A percentile compares a stretch with the other conserved stretches of the same genome.
phyloP scores from a whole-genome alignment of 176 grass and related monocot genomes.

The Oropetium thomaeum region DNA sequence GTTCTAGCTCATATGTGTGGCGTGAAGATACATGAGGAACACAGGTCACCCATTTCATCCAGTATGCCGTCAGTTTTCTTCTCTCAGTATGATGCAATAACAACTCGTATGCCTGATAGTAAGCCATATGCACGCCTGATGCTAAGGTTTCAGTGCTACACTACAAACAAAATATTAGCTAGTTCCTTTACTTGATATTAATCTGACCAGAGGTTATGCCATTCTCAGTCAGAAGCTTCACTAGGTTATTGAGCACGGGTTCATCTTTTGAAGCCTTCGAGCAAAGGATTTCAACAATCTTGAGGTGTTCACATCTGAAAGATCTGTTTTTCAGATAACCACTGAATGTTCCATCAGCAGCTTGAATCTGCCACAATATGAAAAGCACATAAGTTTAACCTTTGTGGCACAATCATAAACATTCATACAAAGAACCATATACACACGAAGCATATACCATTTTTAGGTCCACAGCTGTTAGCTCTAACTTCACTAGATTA shows the following conservation, averaged over 20 bases:
- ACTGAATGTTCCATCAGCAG: background rate
- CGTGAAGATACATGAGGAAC: no score
- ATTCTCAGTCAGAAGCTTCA: background rate
- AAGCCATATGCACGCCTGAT: no score
- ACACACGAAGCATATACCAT: no score
- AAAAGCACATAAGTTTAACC: background rate
- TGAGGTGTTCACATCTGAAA: constrained; percentile 27
- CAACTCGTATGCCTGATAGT: no score
- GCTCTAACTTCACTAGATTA: no score
- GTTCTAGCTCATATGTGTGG: no score
- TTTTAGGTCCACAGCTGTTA: no score
- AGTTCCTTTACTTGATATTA: background rate
- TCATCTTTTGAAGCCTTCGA: background rate
- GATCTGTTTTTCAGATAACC: constrained; percentile 4
- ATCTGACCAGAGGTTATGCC: constrained; percentile 10
- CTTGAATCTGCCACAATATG: no score
- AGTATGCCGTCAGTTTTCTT: no score
- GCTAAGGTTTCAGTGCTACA: background rate
- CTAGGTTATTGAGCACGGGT: background rate
- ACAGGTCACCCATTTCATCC: no score
- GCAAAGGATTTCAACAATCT: constrained; percentile 24
- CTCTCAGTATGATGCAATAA: no score
- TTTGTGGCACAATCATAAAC: background rate
- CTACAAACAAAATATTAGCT: background rate
- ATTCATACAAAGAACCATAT: no score